Conservation (phyloP, 1,139 yeast genomes). For the Geotrichum australiense region DNA sequence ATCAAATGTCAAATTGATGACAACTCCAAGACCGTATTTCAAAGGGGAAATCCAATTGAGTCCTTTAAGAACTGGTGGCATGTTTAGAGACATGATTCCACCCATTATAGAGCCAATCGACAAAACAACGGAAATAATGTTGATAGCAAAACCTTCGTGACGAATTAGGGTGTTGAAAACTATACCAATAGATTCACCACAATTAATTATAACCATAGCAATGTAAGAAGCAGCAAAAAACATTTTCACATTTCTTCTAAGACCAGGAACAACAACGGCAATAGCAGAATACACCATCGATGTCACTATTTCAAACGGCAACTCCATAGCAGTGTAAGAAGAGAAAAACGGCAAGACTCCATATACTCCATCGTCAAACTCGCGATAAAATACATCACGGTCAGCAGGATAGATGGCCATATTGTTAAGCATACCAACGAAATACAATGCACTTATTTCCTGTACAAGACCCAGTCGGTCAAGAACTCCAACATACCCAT, state of each 20-base stretch:
- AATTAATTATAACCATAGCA: constrained; percentile 50
- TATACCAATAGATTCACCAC: constrained; percentile 82
- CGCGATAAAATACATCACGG: constrained; percentile 70
- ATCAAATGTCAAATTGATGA: constrained; percentile 43
- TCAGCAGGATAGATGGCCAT: constrained; percentile 69
- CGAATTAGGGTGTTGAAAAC: constrained; percentile 65
- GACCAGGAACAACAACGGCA: constrained; percentile 62
- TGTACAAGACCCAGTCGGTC: constrained; percentile 72
- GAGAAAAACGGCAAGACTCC: constrained; percentile 59
- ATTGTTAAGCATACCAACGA: constrained; percentile 73
- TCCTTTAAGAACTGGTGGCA: constrained; percentile 63
- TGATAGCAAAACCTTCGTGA: constrained; percentile 76
- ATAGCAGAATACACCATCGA: constrained; percentile 53
- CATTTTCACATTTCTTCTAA: constrained; percentile 62
- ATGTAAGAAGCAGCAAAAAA: constrained; percentile 59
- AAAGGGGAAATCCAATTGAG: constrained; percentile 69
- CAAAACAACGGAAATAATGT: constrained; percentile 55
- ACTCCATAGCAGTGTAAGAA: constrained; percentile 58
- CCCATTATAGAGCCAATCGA: constrained; percentile 75
- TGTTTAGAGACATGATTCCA: constrained; percentile 72
- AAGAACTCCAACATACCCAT: constrained; percentile 51
- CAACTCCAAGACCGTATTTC: constrained; percentile 57
- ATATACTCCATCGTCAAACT: constrained; percentile 66
- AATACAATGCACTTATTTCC: constrained; percentile 64
- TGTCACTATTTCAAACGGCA: constrained; percentile 66